A percentile compares a stretch with the other conserved stretches of the same genome.
Evolutionary conservation across 495 filamentous ascomycete species (phyloP).

Genomic region (Trichoderma asperelloides): DNA sequence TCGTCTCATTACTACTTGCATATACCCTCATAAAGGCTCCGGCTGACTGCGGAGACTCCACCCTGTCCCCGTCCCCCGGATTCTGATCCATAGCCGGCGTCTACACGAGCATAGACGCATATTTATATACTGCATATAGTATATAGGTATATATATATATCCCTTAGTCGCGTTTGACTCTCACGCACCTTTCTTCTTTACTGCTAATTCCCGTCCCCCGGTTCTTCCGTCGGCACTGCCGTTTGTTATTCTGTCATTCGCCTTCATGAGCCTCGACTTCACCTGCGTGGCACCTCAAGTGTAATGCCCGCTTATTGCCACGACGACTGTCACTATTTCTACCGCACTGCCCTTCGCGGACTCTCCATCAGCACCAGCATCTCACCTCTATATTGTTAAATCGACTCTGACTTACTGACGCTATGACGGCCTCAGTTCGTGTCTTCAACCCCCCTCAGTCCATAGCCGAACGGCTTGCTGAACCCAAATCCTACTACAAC

Average conservation of each 20-base stretch:
- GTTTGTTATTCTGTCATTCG: background rate
- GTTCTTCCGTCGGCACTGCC: background rate
- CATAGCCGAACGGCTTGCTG: conserved; percentile 53
- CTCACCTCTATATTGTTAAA: conserved; percentile 63
- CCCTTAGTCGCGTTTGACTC: background rate
- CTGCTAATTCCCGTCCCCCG: background rate
- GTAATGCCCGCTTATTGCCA: conserved; percentile 74
- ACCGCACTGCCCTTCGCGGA: conserved; percentile 75
- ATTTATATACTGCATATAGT: background rate
- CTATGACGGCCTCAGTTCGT: conserved; percentile 45
- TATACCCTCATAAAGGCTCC: background rate
- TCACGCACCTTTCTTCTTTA: background rate
- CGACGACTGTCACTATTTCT: conserved; percentile 90
- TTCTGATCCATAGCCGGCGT: background rate
- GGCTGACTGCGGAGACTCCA: conserved; percentile 2
- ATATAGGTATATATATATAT: background rate
- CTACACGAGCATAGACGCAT: background rate
- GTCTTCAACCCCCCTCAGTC: conserved; percentile 62
- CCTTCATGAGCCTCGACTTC: background rate
- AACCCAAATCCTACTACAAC: conserved; percentile 23
- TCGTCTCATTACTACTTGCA: background rate
- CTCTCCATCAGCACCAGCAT: conserved; percentile 69
- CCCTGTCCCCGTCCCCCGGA: background rate
- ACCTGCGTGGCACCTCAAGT: conserved; percentile 22
- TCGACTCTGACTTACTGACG: conserved; percentile 26